Base-by-base conservation (phyloP, 2,329 filamentous ascomycete genomes). In the Colletotrichum zoysiae region DNA sequence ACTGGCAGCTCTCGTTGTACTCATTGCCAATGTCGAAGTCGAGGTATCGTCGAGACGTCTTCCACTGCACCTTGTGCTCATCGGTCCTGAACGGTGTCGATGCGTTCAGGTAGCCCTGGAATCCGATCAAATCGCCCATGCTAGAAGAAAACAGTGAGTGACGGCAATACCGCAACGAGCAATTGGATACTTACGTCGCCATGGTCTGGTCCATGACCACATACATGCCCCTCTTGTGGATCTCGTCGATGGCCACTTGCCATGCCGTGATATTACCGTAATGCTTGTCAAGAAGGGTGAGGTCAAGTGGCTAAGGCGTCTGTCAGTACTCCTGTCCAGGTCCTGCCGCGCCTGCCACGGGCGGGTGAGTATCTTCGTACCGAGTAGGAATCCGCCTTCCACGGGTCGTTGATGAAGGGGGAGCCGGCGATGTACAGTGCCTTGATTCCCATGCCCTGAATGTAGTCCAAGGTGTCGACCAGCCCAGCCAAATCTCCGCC, bases 201-300 rank as follows among this genome's bases (percentile, higher is more conserved):
- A 92, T 85, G 2, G 90, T 92, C 76, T 91, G 91, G 77, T 92
- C 90, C 71, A 92, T 79, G 42, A 92, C 81, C 51, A 92, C 88
- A 80, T 91, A 91, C 89, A 92, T 92, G 65, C 84, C 87, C 40
- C 87, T 84, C 3, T 79, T 79, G 75, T 92, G 90, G n/a, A 92
- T 89, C 59, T 88, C 88, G 11, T 85, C 81, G 64, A 92, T 87
- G 2, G 86, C 85, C 57, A 82, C 78, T 75, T 89, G 86, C 88
- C 89, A 92, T 66, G 84, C 81, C 23, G 86, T 79, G 65, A 92
- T 87, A 61, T 84, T 86, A 23, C 90, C 90, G 73, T 88, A 89
- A 76, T 92, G 90, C 57, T 86, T 84, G 76, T 92, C 90, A 20
- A 92, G 82, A 38, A 91, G 83, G 0, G 89, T 91, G 44, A 90